Evolutionary conservation across 495 filamentous ascomycete species (phyloP), one percentile per base, ranked within the genome.

Genomic region (Jackrogersella multiformis): DNA sequence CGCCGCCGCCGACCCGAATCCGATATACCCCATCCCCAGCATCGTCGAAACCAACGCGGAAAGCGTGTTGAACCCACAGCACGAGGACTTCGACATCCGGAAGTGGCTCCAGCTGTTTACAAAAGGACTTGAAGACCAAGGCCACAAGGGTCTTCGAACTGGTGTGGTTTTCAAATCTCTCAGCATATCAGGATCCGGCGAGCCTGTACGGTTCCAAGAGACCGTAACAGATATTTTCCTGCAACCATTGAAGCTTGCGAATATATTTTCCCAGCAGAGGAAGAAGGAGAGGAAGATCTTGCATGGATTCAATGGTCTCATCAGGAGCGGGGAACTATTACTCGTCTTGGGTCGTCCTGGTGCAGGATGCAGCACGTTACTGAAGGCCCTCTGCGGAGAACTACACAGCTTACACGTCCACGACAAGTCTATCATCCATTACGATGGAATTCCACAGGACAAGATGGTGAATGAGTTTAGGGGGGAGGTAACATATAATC

Each of bases 401-500:
- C 49, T 53, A 13, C 24, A 34, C 12, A 30, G 32, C 18, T 24
- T 53, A 20, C 49, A 36, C 5, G 49, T 53, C 20, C 49, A 53
- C 32, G 49, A 53, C 4, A 53, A 53, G 16, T 53, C 49, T 4
- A 18, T 53, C 9, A 53, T 53, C 15, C 49, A 53, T 8, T 53
- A 53, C 30, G 32, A 53, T 20, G 49, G 49, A 18, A 53, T 53
- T 24, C 49, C 49, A 12, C 49, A 53, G 28, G 49, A 53, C 10
- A 53, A 53, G 30, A 53, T 53, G 49, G 49, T 53, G 30, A 53
- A 53, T 18, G 49, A 53, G 49, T 53, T 53, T 23, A 34, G 20
- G n/a, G 49, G 49, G 7, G 49, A 53, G 18, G 32, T 53, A 21
- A 53, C 49, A 1, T 53, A 53, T 20, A 53, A 53, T 8, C 49